These are phyloP conservation scores for Fomitopsis betulina DNA, from an alignment of 1,284 basidiomycete species.

Conservation along the genomic window DNA sequence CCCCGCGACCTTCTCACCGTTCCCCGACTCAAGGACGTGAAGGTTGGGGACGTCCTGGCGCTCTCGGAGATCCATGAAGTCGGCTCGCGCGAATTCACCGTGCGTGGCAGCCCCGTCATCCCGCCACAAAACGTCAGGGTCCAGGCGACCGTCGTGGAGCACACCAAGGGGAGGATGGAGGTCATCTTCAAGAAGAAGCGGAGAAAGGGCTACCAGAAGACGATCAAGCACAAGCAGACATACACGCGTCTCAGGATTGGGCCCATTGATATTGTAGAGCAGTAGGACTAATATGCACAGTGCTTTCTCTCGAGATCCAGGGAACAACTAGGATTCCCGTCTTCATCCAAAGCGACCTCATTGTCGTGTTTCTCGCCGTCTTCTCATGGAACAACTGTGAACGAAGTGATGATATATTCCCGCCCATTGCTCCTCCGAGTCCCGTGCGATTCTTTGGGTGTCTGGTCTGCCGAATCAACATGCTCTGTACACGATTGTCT, in stretches of 20 bases:
- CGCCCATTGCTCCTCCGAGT: too few relatives aligned
- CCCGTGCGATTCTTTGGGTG: too few relatives aligned
- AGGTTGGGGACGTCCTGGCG: slow-evolving; percentile 80
- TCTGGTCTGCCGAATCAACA: too few relatives aligned
- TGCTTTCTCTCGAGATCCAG: slow-evolving; percentile 1
- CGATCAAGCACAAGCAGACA: slow-evolving; percentile 85
- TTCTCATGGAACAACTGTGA: too few relatives aligned
- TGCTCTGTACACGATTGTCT: too few relatives aligned
- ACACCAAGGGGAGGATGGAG: slow-evolving; percentile 93
- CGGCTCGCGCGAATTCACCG: slow-evolving; percentile 92
- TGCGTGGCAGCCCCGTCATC: slow-evolving; percentile 68
- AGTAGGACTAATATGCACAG: slow-evolving; percentile 17
- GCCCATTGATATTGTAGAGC: slow-evolving; percentile 43
- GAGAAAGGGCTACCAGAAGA: slow-evolving; percentile 91
- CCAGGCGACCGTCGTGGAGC: slow-evolving; percentile 89
- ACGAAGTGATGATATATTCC: too few relatives aligned
- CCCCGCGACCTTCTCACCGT: slow-evolving; percentile 90
- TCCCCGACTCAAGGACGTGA: slow-evolving; percentile 78
- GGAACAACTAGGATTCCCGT: too few relatives aligned
- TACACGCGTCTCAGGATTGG: slow-evolving; percentile 90
- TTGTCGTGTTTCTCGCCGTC: too few relatives aligned
- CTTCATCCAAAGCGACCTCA: too few relatives aligned
- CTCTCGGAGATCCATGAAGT: slow-evolving; percentile 91
- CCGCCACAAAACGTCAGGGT: slow-evolving; percentile 63
- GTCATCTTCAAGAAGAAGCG: slow-evolving; percentile 93